Evolutionary conservation across 805 yeast species (phyloP), one percentile per base, ranked within the genome.

Genomic region (Yamadazyma phyllophila): DNA sequence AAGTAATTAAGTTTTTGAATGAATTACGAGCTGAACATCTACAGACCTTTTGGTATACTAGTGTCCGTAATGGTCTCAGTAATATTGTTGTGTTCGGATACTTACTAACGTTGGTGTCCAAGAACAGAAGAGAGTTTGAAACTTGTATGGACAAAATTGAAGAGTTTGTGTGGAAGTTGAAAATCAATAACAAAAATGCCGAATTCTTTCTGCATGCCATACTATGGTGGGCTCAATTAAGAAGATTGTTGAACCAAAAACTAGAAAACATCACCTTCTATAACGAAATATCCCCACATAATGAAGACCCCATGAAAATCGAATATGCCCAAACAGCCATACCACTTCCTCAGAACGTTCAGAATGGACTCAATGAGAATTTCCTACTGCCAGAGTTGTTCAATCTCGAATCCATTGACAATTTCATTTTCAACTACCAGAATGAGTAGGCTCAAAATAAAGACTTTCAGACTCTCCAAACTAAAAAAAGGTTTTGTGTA

Each of bases 21-120:
- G 83, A 81, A 47, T 71, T 91, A 60, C 83, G 82, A 54, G 83
- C 85, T 10, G 96, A 89, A 53, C 95, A 89, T 57, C 73, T 88
- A 36, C 90, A 83, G 58, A 80, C 96, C 6, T 90, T 89, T 62
- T 91, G 97, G 97, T 92, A 88, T 65, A 79, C 89, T 2, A 49
- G 47, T 38, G 49, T 41, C 1, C 34, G 47, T 26, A 32, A 43
- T 35, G 52, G 52, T 2, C 42, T 49, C 9, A 43, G 49, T 34
- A 45, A 33, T 32, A 43, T 44, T 3, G 52, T 49, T 4, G 37
- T 49, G 8, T 46, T 49, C 26, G 52, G 49, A 10, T 46, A 36
- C 29, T 40, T 49, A 12, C 29, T 46, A 24, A 32, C 46, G 2
- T 35, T 49, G 12, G 39, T 38, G 7, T 26, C 49, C 8, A 45